phyloP scores from a whole-genome alignment of 2,329 filamentous ascomycete species.

The Xylariales sp. region DNA sequence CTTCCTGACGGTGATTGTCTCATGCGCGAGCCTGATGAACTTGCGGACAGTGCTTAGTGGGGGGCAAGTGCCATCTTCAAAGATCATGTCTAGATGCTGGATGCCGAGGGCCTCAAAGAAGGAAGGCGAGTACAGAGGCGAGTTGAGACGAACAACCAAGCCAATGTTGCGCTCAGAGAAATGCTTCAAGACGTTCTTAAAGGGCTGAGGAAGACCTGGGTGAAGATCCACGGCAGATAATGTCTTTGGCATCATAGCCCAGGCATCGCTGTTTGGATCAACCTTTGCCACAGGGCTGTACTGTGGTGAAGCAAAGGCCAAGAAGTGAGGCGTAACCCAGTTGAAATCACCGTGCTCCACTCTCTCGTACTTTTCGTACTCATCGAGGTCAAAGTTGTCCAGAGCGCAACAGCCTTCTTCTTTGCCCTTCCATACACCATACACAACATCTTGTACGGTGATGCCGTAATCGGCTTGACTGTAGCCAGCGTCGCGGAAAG shows the following conservation, averaged over 20 bases:
- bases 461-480: conserved; percentile 96
- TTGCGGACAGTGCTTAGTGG: conserved; percentile 83
- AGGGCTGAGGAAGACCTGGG: conserved; percentile 72
- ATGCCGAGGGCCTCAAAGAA: conserved; percentile 96
- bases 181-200: conserved; percentile 93
- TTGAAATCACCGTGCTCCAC: conserved; percentile 99
- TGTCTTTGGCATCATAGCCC: conserved; percentile 69
- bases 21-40: conserved; percentile 91
- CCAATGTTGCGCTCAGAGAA: conserved; percentile 87
- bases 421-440: conserved; percentile 98
- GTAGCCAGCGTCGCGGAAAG: conserved; percentile 96
- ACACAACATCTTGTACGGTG: conserved; percentile 95
- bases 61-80: conserved; percentile 96
- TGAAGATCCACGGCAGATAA: conserved; percentile 67
- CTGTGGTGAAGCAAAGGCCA: conserved; percentile 95
- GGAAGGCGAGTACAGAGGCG: conserved; percentile 90
- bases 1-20: conserved; percentile 86
- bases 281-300: conserved; percentile 72
- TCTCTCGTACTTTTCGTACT: conserved; percentile 93
- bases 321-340: conserved; percentile 93
- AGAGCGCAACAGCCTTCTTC: conserved; percentile 88
- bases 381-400: conserved; percentile 91
- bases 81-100: conserved; percentile 98
- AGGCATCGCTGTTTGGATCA: conserved; percentile 67
- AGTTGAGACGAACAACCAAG: conserved; percentile 92